These are phyloP conservation scores for Galerina sulciceps DNA, from an alignment of 768 basidiomycete genomes.

Conservation along the genomic window DNA sequence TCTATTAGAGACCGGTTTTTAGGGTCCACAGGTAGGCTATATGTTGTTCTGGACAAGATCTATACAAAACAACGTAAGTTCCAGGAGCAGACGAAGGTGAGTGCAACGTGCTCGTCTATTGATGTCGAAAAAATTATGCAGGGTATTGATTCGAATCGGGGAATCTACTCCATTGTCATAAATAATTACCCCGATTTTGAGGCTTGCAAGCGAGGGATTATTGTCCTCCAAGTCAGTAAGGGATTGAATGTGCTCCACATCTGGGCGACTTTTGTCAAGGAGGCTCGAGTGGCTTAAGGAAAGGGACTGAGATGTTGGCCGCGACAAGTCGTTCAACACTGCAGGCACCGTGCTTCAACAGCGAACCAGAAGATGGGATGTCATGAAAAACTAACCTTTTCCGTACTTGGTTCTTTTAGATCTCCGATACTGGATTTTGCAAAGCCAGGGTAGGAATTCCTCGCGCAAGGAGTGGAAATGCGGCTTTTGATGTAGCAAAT, in stretches of 20 bases:
- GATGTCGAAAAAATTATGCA: constrained; percentile 77
- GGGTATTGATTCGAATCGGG: constrained; percentile 75
- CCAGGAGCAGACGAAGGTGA: not conserved
- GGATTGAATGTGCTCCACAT: constrained; percentile 37
- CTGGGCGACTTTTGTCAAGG: constrained; percentile 12
- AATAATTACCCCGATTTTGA: constrained; percentile 69
- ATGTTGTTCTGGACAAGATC: constrained; percentile 58
- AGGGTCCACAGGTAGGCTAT: constrained; percentile 59
- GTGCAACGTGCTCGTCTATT: constrained; percentile 69
- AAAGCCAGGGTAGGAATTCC: constrained; percentile 92
- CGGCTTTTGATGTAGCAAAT: constrained; percentile 67
- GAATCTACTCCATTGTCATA: constrained; percentile 58
- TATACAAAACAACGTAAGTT: constrained; percentile 23
- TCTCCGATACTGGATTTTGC: constrained; percentile 80
- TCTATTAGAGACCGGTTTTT: constrained; percentile 75
- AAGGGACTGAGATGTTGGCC: constrained; percentile 48
- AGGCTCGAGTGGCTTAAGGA: constrained; percentile 68
- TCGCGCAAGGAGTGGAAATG: constrained; percentile 84
- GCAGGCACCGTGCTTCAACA: constrained; percentile 3
- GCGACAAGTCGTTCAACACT: constrained; percentile 53
- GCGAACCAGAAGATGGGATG: not conserved
- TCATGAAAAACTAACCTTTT: constrained; percentile 40
- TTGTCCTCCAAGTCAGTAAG: constrained; percentile 43
- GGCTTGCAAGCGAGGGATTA: constrained; percentile 41
- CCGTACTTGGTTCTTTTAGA: constrained; percentile 64